Conservation (phyloP, 495 filamentous ascomycete species). For the Pyronema domesticum region DNA sequence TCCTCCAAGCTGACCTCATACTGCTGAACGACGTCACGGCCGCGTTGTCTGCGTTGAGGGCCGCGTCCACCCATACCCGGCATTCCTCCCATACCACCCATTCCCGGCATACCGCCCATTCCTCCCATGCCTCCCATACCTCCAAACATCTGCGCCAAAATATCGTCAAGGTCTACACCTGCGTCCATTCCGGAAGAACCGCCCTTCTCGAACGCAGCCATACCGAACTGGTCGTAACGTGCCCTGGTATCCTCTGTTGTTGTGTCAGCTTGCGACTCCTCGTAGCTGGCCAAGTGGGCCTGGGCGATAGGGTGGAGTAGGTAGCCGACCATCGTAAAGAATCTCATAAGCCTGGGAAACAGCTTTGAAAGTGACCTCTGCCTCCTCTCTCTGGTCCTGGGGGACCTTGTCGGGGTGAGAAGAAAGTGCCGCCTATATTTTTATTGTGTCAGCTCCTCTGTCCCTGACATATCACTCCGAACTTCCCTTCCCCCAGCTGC, state of each 20-base stretch:
- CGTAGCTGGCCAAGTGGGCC: background rate
- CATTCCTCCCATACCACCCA: slow-evolving; percentile 30
- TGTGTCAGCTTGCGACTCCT: background rate
- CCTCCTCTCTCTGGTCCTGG: slow-evolving; percentile 61
- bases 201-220: slow-evolving; percentile 69
- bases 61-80: slow-evolving; percentile 22
- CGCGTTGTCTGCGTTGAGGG: slow-evolving; percentile 45
- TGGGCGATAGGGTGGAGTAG: background rate
- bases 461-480: background rate
- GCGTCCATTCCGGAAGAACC: slow-evolving; percentile 41
- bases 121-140: slow-evolving; percentile 48
- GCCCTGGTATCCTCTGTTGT: slow-evolving; percentile 49
- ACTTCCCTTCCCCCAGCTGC: too few relatives aligned
- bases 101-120: slow-evolving; percentile 30
- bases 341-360: slow-evolving; percentile 93
- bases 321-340: slow-evolving; percentile 51
- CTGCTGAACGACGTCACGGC: slow-evolving; percentile 68
- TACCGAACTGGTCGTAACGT: slow-evolving; percentile 82
- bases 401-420: slow-evolving; percentile 93
- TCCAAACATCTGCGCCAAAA: slow-evolving; percentile 89
- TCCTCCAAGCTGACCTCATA: slow-evolving; percentile 86
- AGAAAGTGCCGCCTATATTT: slow-evolving; percentile 56
- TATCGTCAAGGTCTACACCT: slow-evolving; percentile 72
- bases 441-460: background rate
- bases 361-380: slow-evolving; percentile 78